Base-by-base conservation (phyloP, 1,139 yeast species). In the Kazachstania sp. region DNA sequence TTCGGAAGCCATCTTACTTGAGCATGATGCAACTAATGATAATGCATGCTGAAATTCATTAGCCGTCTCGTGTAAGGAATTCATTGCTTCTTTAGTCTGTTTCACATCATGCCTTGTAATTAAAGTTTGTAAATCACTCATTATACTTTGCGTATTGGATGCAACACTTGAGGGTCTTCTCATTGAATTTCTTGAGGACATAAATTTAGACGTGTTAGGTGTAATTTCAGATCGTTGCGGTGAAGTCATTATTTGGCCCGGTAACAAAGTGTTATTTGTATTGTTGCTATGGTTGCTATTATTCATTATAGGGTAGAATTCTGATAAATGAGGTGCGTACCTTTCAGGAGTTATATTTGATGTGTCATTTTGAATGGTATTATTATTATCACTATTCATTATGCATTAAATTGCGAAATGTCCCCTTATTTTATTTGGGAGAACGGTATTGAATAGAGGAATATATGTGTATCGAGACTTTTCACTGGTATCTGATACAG, bases 1-100 rank as follows among this genome's bases (percentile, higher is more conserved):
- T 1, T 92, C 80, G 7, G 71, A 70, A 0, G 95, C 95, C 63
- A 87, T 79, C 46, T 78, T 82, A 31, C 82, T 82, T 8, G 95
- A 86, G 0, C 87, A 82, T 20, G 65, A 65, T 1, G 88, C 73
- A 28, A 82, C 74, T 4, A 61, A 61, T 23, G 69, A 54, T 49
- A 86, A 65, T 2, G 84, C 77, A 12, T 65, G 57, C 15, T 79
- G 67, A 55, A 83, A 79, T 13, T 65, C 66, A 15, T 67, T 69
- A 0, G 92, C 81, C 31, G 82, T 75, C 1, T 60, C 60, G 26
- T 79, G 58, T 43, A 84, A 68, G 4, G 70, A 70, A 20, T 67
- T 64, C 57, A 80, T 81, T 2, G 77, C 66, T 7, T 61, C 67
- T 9, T 75, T 60, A 0, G 82, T 77, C 23, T 70, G 66, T 6